These are phyloP conservation scores for Diplodia sapinea DNA, from an alignment of 2,329 filamentous ascomycete genomes.

Conservation along the genomic window DNA sequence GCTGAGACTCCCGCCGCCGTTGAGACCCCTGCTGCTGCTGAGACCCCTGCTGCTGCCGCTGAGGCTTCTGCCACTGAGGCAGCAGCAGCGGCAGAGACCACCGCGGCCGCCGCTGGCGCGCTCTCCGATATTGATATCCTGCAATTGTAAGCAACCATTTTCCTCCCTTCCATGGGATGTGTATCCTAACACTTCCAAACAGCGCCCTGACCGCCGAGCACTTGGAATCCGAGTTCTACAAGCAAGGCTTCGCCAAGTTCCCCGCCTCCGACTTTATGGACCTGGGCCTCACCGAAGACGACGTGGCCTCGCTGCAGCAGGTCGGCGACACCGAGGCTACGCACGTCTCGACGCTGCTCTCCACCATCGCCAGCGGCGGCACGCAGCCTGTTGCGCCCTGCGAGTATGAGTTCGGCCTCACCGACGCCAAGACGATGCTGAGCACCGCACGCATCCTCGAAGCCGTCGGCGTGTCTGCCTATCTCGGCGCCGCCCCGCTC, in stretches of 20 bases:
- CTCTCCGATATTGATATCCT: slow-evolving; percentile 59
- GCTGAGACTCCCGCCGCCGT: slow-evolving; percentile 32
- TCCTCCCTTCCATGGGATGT: slow-evolving; percentile 38
- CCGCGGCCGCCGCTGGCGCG: slow-evolving; percentile 35
- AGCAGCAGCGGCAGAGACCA: not conserved
- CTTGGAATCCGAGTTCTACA: slow-evolving; percentile 75
- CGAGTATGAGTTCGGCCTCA: slow-evolving; percentile 73
- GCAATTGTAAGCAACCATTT: slow-evolving; percentile 57
- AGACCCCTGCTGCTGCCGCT: slow-evolving; percentile 16
- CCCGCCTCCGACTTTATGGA: slow-evolving; percentile 67
- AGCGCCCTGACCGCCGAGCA: slow-evolving; percentile 76
- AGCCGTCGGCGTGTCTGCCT: slow-evolving; percentile 75
- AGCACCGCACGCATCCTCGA: slow-evolving; percentile 73
- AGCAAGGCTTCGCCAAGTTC: slow-evolving; percentile 72
- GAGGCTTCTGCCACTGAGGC: slow-evolving; percentile 9
- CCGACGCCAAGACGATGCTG: slow-evolving; percentile 68
- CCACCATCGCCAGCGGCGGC: slow-evolving; percentile 66
- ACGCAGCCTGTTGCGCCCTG: slow-evolving; percentile 71
- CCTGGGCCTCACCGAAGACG: slow-evolving; percentile 61
- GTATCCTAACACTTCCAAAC: slow-evolving; percentile 40
- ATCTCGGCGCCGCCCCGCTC: slow-evolving; percentile 72
- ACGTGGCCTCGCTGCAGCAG: slow-evolving; percentile 65
- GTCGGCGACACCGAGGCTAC: slow-evolving; percentile 68
- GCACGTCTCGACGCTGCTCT: slow-evolving; percentile 66
- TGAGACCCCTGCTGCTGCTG: slow-evolving; percentile 18